Conservation (phyloP, 331 rosid species). For the Malus hybrid region DNA sequence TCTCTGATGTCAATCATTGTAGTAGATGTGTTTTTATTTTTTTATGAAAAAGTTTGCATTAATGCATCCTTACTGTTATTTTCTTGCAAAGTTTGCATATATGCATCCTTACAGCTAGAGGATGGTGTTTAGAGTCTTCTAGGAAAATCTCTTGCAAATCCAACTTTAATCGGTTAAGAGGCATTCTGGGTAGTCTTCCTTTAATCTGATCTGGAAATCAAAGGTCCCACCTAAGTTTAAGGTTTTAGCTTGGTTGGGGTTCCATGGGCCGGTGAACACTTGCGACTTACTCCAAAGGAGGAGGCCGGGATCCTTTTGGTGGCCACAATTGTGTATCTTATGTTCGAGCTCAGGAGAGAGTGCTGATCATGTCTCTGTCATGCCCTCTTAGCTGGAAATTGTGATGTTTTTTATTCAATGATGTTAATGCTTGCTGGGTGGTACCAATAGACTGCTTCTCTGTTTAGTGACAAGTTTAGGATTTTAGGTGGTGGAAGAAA, state of each 20-base stretch:
- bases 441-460: background rate
- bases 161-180: no score
- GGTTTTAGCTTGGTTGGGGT: no score
- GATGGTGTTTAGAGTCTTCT: no score
- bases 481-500: background rate
- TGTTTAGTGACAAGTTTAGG: background rate
- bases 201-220: no score
- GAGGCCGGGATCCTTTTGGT: no score
- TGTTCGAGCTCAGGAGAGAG: background rate
- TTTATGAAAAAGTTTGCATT: background rate
- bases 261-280: no score
- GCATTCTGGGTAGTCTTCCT: no score
- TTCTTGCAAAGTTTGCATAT: background rate
- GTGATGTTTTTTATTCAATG: background rate
- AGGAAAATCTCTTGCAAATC: no score
- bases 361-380: background rate
- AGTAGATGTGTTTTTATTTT: background rate
- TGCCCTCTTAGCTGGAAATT: background rate
- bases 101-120: no score
- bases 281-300: no score
- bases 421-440: background rate
- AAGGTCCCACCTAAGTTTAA: no score
- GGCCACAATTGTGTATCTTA: background rate
- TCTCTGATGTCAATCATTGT: background rate
- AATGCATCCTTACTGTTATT: background rate